phyloP scores from a whole-genome alignment of 1,284 basidiomycete species.

The Rhodotorula sp. region DNA sequence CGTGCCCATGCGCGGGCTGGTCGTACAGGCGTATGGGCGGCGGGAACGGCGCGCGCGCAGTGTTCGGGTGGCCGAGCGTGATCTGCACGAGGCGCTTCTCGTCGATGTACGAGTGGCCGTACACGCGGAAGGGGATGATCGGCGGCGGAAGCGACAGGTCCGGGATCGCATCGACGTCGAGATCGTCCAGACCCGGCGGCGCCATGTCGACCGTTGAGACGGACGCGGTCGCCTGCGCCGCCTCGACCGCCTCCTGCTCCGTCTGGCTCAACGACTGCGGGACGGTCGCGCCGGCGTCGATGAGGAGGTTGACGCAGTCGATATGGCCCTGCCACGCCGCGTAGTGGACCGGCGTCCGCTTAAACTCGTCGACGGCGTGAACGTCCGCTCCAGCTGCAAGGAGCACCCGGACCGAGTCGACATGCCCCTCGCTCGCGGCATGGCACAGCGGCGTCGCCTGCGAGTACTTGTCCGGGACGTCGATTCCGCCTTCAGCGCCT shows the following conservation, averaged over 20 bases:
- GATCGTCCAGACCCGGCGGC: slow-evolving; percentile 51
- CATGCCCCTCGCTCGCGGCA: slow-evolving; percentile 84
- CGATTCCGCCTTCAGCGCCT: slow-evolving; percentile 58
- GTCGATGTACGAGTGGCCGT: slow-evolving; percentile 83
- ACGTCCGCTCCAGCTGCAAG: slow-evolving; percentile 77
- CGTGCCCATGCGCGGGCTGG: slow-evolving; percentile 51
- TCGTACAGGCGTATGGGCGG: slow-evolving; percentile 55
- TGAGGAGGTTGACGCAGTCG: slow-evolving; percentile 71
- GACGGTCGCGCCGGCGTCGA: slow-evolving; percentile 58
- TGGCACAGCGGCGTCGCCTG: slow-evolving; percentile 98
- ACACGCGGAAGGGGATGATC: slow-evolving; percentile 92
- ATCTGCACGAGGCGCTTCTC: slow-evolving; percentile 85
- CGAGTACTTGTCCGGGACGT: slow-evolving; percentile 91
- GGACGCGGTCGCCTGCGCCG: slow-evolving; percentile 24
- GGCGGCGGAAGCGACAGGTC: slow-evolving; percentile 92
- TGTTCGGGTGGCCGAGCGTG: slow-evolving; percentile 69
- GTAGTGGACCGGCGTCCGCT: slow-evolving; percentile 85
- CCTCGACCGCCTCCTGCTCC: slow-evolving; percentile 3
- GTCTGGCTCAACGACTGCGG: not conserved
- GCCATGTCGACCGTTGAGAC: slow-evolving; percentile 39
- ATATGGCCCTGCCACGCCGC: slow-evolving; percentile 97
- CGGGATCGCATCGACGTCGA: slow-evolving; percentile 79
- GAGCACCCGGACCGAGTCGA: slow-evolving; percentile 72
- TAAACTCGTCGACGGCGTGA: slow-evolving; percentile 78
- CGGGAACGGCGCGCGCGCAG: slow-evolving; percentile 34